A percentile compares a stretch with the other conserved stretches of the same genome.
Conservation (phyloP, 1,284 basidiomycete genomes). For the Neonothopanus nambi region DNA sequence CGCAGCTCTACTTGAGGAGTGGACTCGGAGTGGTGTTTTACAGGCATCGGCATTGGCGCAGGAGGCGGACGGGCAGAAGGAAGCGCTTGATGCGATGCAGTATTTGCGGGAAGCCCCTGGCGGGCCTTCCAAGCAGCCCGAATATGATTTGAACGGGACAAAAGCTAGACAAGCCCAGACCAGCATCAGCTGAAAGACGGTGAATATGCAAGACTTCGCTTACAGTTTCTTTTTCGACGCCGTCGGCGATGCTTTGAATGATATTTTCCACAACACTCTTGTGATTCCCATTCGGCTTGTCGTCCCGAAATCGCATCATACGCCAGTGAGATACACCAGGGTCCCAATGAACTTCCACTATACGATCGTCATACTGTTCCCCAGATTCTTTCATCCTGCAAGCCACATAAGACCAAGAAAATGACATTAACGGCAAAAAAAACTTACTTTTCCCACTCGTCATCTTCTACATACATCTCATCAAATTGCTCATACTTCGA, state of each 20-base stretch:
- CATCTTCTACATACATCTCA: slow-evolving; percentile 82
- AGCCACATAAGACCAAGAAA: slow-evolving; percentile 14
- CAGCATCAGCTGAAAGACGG: not conserved
- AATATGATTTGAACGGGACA: slow-evolving; percentile 58
- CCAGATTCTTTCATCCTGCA: slow-evolving; percentile 80
- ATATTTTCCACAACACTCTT: slow-evolving; percentile 81
- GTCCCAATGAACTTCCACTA: slow-evolving; percentile 96
- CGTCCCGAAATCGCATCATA: slow-evolving; percentile 89
- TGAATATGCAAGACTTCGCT: slow-evolving; percentile 27
- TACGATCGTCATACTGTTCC: slow-evolving; percentile 90
- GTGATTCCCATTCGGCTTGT: slow-evolving; percentile 91
- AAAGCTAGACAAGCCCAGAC: slow-evolving; percentile 44
- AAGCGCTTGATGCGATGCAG: slow-evolving; percentile 17
- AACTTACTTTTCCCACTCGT: slow-evolving; percentile 89
- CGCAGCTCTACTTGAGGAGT: slow-evolving; percentile 40
- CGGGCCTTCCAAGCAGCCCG: slow-evolving; percentile 72
- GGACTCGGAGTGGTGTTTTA: slow-evolving; percentile 14
- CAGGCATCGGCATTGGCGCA: slow-evolving; percentile 15
- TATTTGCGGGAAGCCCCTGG: slow-evolving; percentile 36
- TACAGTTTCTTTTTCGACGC: slow-evolving; percentile 84
- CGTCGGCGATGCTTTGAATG: slow-evolving; percentile 85
- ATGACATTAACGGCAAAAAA: slow-evolving; percentile 10
- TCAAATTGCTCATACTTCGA: slow-evolving; percentile 85
- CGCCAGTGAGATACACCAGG: slow-evolving; percentile 67
- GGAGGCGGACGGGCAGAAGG: slow-evolving; percentile 17